phyloP scores from a whole-genome alignment of 192 early-diverging fungal species.

The Coemansia sp. region DNA sequence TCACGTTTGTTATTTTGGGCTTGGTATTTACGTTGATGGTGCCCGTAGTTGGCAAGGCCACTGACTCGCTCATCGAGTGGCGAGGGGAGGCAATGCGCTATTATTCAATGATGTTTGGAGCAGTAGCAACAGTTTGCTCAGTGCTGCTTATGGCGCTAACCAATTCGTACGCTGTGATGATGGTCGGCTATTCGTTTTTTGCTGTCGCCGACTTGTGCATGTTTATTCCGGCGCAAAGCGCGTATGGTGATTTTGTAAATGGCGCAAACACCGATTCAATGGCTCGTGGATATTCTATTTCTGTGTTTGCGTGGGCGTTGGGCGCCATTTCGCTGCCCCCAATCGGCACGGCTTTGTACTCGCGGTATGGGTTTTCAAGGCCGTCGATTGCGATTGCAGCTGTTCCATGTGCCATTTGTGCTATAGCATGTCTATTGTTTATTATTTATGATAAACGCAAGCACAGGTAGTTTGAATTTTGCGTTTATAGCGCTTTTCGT shows the following conservation, averaged over 20 bases:
- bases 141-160: conserved; percentile 25
- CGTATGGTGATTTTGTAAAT: conserved; percentile 42
- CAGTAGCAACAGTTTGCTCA: conserved; percentile 7
- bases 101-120: conserved; percentile 25
- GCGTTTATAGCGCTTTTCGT: no score
- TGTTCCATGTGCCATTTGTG: conserved; percentile 11
- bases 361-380: conserved; percentile 22
- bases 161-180: conserved; percentile 24
- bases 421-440: conserved; percentile 11
- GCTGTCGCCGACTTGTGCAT: conserved; percentile 25
- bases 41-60: conserved; percentile 20
- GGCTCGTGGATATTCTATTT: conserved; percentile 29
- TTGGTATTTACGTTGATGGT: conserved; percentile 22
- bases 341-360: conserved; percentile 29
- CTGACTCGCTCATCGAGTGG: conserved; percentile 19
- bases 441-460: neutral
- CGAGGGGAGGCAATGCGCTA: conserved; percentile 29
- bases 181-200: conserved; percentile 35
- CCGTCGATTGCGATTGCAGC: conserved; percentile 14
- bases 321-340: conserved; percentile 34
- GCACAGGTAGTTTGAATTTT: no score
- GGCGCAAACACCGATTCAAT: conserved; percentile 20
- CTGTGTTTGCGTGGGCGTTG: conserved; percentile 22
- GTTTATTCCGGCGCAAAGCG: conserved; percentile 38
- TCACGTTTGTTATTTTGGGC: conserved; percentile 35